Evolutionary conservation across 2,329 filamentous ascomycete species (phyloP), one percentile per base, ranked within the genome.

Genomic region (Calonectria pteridis): DNA sequence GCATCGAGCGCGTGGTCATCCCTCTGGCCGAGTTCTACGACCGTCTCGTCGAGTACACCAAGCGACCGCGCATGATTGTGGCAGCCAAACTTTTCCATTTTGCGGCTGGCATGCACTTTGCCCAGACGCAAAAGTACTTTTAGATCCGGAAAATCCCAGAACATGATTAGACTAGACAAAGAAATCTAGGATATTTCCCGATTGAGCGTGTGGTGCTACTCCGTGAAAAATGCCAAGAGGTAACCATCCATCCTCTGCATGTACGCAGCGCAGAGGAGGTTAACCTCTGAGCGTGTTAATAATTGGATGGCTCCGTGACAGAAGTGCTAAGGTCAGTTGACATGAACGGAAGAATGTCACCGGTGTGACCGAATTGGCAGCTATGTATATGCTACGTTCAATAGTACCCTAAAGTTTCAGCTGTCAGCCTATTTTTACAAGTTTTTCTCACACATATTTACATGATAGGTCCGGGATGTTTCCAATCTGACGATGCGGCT

Each of bases 61-160:
- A 80, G 66, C 69, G 75, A 28, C 75, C 78, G 26, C 72, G 79
- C 3, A 79, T 77, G 29, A 67, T 80, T 20, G 76, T 80, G 4
- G 79, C 79, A 11, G 78, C 78, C 40, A 80, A 80, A 64, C 73
- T 80, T 18, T 80, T 80, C 29, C 79, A 80, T 53, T 80, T 80
- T 73, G 79, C 78, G 11, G 79, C 79, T 33, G 78, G 79, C 13
- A 80, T 80, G 79, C 77, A 80, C 63, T 80, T 80, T 74, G 79
- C 78, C 0, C 72, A 80, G 59, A 80, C 79, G 33, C 79, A 80
- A 40, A 80, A 80, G 68, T 80, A 80, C 18, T 80, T 79, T 6
- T 64, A 65, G 51, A 33, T 6, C 3, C 14, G 1, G 29, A 10
- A 28, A 13, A 62, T 62, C 43, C 55, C 43, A 62, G 55, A 62